These are phyloP conservation scores for Colletotrichum brevisporum DNA, from an alignment of 2,329 filamentous ascomycete genomes.

Conservation along the genomic window DNA sequence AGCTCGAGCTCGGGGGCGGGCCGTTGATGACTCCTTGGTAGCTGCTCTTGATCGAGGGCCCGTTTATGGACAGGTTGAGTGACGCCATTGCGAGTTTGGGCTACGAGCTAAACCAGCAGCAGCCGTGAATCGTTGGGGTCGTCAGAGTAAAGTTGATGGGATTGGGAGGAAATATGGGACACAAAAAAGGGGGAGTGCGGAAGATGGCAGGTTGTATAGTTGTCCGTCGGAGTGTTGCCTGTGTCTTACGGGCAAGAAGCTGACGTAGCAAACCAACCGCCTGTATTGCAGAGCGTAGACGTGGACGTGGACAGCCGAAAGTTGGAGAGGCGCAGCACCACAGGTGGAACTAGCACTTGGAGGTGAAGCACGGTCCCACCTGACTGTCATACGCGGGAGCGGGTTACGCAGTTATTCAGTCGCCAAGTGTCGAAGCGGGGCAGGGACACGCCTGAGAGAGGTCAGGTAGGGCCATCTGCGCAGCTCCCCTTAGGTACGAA, in stretches of 20 bases:
- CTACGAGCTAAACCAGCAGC: slow-evolving; percentile 42
- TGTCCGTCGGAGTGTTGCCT: slow-evolving; percentile 37
- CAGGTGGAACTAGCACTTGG: slow-evolving; percentile 40
- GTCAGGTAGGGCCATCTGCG: slow-evolving; percentile 10
- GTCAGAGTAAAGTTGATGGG: slow-evolving; percentile 1
- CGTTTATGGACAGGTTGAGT: slow-evolving; percentile 84
- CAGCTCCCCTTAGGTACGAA: slow-evolving; percentile 18
- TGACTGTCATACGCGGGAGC: slow-evolving; percentile 33
- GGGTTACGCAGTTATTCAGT: slow-evolving; percentile 35
- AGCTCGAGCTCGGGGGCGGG: slow-evolving; percentile 67
- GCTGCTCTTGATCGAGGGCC: slow-evolving; percentile 87
- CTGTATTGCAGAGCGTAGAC: slow-evolving; percentile 29
- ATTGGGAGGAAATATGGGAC: slow-evolving; percentile 6
- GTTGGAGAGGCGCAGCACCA: slow-evolving; percentile 39
- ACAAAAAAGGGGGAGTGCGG: slow-evolving; percentile 9
- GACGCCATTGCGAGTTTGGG: slow-evolving; percentile 75
- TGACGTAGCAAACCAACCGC: slow-evolving; percentile 42
- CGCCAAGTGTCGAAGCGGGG: slow-evolving; percentile 39
- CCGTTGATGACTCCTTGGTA: slow-evolving; percentile 73
- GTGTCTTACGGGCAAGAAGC: slow-evolving; percentile 39
- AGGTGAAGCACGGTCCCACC: slow-evolving; percentile 41
- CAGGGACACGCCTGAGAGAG: slow-evolving; percentile 32
- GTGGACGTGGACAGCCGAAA: slow-evolving; percentile 27
- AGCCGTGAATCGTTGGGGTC: slow-evolving; percentile 24
- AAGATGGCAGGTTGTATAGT: slow-evolving; percentile 30